Evolutionary conservation across 345 rosid species (phyloP), one percentile per base, ranked within the genome.

Genomic region (Ceriops zippeliana): DNA sequence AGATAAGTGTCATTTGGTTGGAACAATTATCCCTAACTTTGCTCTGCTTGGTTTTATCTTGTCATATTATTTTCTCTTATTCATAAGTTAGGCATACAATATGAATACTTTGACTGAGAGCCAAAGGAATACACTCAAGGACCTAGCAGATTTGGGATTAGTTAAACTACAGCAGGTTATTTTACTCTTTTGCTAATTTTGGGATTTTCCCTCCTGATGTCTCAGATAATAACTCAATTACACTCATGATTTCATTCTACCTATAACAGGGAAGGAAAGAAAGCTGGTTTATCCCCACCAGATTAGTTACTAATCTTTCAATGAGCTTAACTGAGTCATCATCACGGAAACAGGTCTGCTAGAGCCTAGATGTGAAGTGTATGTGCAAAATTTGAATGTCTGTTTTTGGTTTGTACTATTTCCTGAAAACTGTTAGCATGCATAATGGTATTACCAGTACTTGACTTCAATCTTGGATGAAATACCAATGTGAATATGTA

Each of bases 211-310:
- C 10, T 74, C 5, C 52, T 46, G 38, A 6, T 47, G 22, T 54
- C 21, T 56, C n/a, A 9, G 62, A 22, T 69, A n/a, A 62, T 53
- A 11, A 31, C 67, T 73, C 46, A 31, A 10, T 58, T 34, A 34
- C 26, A 38, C 27, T 59, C 70, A 66, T 69, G 21, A 63, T 51
- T 52, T 58, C 9, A 31, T 47, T 32, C 73, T 17, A 68, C 35
- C 62, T 49, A 67, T 32, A 73, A 62, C 85, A 91, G 98, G 98
- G 96, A 69, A 86, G 91, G 83, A 95, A 87, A 69, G 97, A 91
- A 59, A 86, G 89, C 80, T 95, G 97, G 99, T 89, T 91, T 82
- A 88, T 91, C 78, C 98, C 98, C 32, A 93, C 97, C 73, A 89
- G 87, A 75, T 77, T 93, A 77, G 96, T 89, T 28, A 88, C 97